Conservation (phyloP, 306 rosid genomes). For the Begonia fuchsioides region DNA sequence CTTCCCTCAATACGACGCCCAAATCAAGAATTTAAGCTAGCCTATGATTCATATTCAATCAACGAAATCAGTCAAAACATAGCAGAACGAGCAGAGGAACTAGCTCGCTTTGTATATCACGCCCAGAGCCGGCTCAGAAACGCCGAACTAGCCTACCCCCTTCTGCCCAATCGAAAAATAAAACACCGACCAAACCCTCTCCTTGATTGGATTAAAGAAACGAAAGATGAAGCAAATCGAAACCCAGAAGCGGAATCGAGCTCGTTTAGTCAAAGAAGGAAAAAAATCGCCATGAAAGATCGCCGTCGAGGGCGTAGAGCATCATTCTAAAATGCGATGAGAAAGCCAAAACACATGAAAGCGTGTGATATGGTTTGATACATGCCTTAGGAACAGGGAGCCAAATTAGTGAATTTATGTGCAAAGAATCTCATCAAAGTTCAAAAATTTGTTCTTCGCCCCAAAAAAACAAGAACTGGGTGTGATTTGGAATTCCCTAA, state of each 20-base stretch:
- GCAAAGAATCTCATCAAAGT: too few species aligned
- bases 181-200: neutral
- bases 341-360: neutral
- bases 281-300: neutral
- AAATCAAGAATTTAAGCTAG: constrained; percentile 13
- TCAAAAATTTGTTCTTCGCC: too few species aligned
- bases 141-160: neutral
- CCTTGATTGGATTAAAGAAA: neutral
- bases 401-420: too few species aligned
- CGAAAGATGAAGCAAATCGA: neutral
- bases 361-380: neutral
- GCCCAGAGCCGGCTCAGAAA: neutral
- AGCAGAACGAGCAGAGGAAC: constrained; percentile 5
- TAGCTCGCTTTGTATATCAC: neutral
- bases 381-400: too few species aligned
- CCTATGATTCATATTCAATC: constrained; percentile 12
- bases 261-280: neutral
- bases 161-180: neutral
- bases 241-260: neutral
- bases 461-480: too few species aligned
- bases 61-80: constrained; percentile 2
- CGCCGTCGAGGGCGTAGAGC: neutral
- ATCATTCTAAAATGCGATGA: neutral
- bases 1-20: constrained; percentile 25
- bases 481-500: too few species aligned